Evolutionary conservation across 352 stramenopile species (phyloP).

Genomic region (Peronosclerospora sorghi): DNA sequence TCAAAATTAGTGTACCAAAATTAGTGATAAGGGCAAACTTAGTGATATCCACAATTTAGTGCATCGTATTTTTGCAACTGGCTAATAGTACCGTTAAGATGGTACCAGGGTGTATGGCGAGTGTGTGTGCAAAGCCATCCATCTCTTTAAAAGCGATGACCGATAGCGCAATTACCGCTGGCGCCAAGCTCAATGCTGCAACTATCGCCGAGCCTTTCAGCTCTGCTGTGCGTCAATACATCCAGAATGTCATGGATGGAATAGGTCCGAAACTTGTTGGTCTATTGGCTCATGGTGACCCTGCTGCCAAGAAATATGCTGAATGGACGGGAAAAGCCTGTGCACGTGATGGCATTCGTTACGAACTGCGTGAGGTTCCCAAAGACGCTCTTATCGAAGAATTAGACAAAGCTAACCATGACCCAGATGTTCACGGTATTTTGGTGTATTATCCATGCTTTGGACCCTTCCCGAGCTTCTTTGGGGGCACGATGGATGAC

Average conservation of each 20-base stretch:
- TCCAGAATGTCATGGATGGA: constrained; percentile 60
- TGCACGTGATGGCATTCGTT: constrained; percentile 90
- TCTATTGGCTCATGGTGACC: constrained; percentile 92
- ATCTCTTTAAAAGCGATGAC: constrained; percentile 6
- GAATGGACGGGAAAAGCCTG: constrained; percentile 95
- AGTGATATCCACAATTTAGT: too few relatives aligned
- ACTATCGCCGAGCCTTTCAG: constrained; percentile 84
- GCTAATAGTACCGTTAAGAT: too few relatives aligned
- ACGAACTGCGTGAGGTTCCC: constrained; percentile 90
- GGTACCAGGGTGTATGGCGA: too few relatives aligned
- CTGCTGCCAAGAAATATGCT: constrained; percentile 91
- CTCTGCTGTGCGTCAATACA: constrained; percentile 73
- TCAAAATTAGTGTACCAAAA: too few relatives aligned
- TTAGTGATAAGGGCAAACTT: too few relatives aligned
- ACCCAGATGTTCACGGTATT: constrained; percentile 92
- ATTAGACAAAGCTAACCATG: constrained; percentile 88
- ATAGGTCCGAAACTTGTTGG: constrained; percentile 82
- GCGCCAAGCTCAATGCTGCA: constrained; percentile 63
- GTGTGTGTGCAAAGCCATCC: too few relatives aligned
- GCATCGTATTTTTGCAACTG: too few relatives aligned
- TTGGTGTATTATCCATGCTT: constrained; percentile 99
- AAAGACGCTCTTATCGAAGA: constrained; percentile 90
- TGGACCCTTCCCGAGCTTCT: constrained; percentile 92
- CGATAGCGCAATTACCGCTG: constrained; percentile 3
- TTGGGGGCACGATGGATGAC: constrained; percentile 94